A percentile compares a stretch with the other conserved stretches of the same genome.
phyloP scores from a whole-genome alignment of 164 flowering plant genomes.

The Vitis cinerea region DNA sequence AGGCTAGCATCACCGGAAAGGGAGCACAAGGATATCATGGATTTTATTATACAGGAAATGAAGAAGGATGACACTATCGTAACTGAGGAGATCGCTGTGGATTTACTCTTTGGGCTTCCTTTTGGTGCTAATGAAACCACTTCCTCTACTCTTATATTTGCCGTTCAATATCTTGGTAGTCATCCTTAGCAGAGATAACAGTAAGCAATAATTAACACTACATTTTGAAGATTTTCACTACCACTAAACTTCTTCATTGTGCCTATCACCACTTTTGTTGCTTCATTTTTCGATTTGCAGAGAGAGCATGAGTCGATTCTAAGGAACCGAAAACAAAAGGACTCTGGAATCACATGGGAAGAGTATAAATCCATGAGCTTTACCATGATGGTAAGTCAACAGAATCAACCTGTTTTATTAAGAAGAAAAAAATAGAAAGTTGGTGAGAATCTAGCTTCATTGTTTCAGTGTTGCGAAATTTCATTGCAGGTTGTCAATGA shows the following conservation, averaged over 20 bases:
- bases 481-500: constrained; percentile 63
- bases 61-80: constrained; percentile 50
- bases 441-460: background rate
- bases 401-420: too few relatives aligned
- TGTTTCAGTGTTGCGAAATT: background rate
- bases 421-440: too few relatives aligned
- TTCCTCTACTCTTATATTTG: constrained; percentile 57
- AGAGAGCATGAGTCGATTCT: constrained; percentile 59
- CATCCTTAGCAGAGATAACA: constrained; percentile 65
- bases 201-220: constrained; percentile 30
- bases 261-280: background rate
- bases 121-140: constrained; percentile 76
- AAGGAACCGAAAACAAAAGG: constrained; percentile 29
- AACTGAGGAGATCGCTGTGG: constrained; percentile 60
- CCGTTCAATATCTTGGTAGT: constrained; percentile 48
- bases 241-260: background rate
- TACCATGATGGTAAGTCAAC: constrained; percentile 15
- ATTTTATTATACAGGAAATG: constrained; percentile 56
- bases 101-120: constrained; percentile 67
- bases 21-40: constrained; percentile 63
- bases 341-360: constrained; percentile 57
- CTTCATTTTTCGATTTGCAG: constrained; percentile 22
- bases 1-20: constrained; percentile 52
- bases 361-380: constrained; percentile 69
- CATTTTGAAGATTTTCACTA: background rate